Evolutionary conservation across 352 stramenopile species (phyloP).

Genomic region (Globisporangium cystogenes): DNA sequence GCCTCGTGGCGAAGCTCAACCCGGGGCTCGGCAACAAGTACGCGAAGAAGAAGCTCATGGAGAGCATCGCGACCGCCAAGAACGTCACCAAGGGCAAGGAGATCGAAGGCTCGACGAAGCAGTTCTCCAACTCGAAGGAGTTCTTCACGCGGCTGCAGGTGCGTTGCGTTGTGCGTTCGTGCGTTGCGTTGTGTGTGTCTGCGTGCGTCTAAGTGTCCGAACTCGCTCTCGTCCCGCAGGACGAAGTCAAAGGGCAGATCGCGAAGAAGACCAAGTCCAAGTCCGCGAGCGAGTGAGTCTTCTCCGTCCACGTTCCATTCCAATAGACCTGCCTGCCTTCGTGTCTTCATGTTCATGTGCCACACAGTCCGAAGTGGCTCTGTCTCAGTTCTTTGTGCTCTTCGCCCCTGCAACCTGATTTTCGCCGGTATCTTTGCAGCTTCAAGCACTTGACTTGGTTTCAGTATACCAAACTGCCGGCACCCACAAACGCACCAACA

Average conservation of each 20-base stretch:
- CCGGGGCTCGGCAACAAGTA: constrained; percentile 95
- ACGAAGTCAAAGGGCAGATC: constrained; percentile 24
- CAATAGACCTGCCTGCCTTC: neutral
- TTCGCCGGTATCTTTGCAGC: neutral
- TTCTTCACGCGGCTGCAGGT: constrained; percentile 82
- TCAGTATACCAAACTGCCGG: neutral
- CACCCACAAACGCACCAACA: no score
- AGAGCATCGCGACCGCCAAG: constrained; percentile 72
- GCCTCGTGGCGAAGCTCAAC: constrained; percentile 91
- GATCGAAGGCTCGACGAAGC: constrained; percentile 75
- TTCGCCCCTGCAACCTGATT: no score
- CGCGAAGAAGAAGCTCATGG: constrained; percentile 91
- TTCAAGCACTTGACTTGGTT: neutral
- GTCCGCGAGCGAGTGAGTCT: neutral
- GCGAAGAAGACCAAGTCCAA: constrained; percentile 19
- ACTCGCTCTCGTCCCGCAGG: neutral
- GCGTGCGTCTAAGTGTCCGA: neutral
- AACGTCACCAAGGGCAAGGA: constrained; percentile 82
- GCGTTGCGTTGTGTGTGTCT: neutral
- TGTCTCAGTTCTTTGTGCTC: no score
- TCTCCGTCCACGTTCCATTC: neutral
- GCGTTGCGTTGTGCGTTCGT: neutral
- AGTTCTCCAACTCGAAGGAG: constrained; percentile 87
- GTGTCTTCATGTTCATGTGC: no score
- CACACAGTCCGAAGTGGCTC: no score